These are phyloP conservation scores for Tillandsia fasciculata DNA, from an alignment of 176 grass and related monocot species.

Conservation along the genomic window DNA sequence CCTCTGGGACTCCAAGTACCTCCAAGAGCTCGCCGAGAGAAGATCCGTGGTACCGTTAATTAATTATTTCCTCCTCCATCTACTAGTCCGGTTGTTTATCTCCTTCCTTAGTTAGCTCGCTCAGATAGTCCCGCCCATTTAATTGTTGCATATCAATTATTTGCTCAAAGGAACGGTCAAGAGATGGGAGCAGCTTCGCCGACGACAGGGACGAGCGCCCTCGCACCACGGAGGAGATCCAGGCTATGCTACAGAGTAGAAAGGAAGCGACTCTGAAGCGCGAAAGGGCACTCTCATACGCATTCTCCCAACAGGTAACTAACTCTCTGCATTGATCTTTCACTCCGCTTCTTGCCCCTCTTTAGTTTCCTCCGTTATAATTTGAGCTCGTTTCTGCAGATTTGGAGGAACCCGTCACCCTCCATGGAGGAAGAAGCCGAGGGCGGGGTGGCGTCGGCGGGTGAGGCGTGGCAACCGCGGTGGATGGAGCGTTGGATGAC, in stretches of 20 bases:
- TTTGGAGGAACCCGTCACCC: conserved; percentile 60
- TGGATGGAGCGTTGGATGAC: conserved; percentile 86
- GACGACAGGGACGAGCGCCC: conserved; percentile 88
- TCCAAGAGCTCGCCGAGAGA: conserved; percentile 62
- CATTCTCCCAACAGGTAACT: conserved; percentile 77
- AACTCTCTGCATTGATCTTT: neutral
- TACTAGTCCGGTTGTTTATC: neutral
- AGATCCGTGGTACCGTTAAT: conserved; percentile 43
- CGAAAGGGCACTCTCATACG: conserved; percentile 77
- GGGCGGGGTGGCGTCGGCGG: conserved; percentile 20
- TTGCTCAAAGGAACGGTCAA: conserved; percentile 41
- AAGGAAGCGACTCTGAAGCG: conserved; percentile 81
- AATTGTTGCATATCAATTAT: neutral
- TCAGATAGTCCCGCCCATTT: neutral
- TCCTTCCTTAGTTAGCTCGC: neutral
- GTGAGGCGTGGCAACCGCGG: conserved; percentile 26
- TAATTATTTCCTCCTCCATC: neutral
- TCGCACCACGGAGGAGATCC: conserved; percentile 84
- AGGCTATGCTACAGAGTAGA: conserved; percentile 67
- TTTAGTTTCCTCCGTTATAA: neutral
- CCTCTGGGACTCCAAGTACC: conserved; percentile 68
- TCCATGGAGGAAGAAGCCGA: conserved; percentile 57
- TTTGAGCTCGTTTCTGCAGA: conserved; percentile 18
- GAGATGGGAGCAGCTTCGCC: conserved; percentile 78
- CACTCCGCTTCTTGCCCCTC: neutral